A percentile compares a stretch with the other conserved stretches of the same genome.
phyloP scores from a whole-genome alignment of 75 land plant genomes.

The Cunninghamia lanceolata region DNA sequence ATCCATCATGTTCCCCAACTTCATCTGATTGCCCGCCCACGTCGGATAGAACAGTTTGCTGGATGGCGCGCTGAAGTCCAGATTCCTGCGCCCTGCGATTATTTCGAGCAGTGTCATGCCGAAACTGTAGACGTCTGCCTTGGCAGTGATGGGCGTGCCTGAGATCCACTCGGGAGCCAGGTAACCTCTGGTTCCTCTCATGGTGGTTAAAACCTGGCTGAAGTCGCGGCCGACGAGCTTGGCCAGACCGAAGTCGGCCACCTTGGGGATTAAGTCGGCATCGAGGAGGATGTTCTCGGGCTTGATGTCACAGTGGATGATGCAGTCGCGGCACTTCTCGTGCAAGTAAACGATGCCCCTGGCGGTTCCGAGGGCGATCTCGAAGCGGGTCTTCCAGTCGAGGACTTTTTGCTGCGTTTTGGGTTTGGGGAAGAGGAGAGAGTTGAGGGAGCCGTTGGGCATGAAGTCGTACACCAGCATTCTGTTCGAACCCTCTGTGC shows the following conservation, averaged over 20 bases:
- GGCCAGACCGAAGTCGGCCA: slow-evolving; percentile 74
- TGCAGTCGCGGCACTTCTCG: slow-evolving; percentile 68
- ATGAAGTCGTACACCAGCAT: slow-evolving; percentile 53
- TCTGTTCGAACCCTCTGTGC: slow-evolving; percentile 42
- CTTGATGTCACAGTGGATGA: slow-evolving; percentile 76
- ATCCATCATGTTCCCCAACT: slow-evolving; percentile 42
- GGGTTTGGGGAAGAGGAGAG: slow-evolving; percentile 14
- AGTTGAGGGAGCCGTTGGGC: slow-evolving; percentile 32
- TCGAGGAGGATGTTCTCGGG: slow-evolving; percentile 75
- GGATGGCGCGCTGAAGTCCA: slow-evolving; percentile 25
- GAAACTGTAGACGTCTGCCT: slow-evolving; percentile 80
- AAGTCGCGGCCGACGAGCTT: slow-evolving; percentile 50
- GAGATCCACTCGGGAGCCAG: slow-evolving; percentile 69
- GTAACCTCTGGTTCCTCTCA: slow-evolving; percentile 72
- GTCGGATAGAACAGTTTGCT: slow-evolving; percentile 52
- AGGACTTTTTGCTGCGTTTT: slow-evolving; percentile 4
- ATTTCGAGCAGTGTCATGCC: slow-evolving; percentile 79
- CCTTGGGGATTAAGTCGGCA: slow-evolving; percentile 65
- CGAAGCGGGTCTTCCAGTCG: slow-evolving; percentile 52
- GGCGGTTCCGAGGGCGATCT: slow-evolving; percentile 69
- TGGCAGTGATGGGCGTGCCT: slow-evolving; percentile 40
- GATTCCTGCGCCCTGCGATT: slow-evolving; percentile 45
- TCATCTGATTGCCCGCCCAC: slow-evolving; percentile 58
- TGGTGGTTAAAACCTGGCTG: slow-evolving; percentile 37
- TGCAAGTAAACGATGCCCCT: slow-evolving; percentile 70